phyloP scores from a whole-genome alignment of 352 stramenopile genomes.

The Peronospora farinosa region DNA sequence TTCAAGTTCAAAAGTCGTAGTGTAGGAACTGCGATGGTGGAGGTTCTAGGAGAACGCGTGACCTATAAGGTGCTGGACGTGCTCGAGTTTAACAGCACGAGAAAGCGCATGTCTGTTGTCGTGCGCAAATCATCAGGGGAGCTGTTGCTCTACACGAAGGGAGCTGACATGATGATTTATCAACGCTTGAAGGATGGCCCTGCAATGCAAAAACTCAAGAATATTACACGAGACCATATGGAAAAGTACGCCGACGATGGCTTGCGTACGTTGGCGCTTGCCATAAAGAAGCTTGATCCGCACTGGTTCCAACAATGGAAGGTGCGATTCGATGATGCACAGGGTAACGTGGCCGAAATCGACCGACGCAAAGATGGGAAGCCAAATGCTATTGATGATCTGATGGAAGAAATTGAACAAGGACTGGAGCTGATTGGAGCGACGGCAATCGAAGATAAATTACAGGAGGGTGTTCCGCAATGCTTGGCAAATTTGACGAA shows the following conservation, averaged over 20 bases:
- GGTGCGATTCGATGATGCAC: constrained; percentile 58
- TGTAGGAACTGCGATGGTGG: constrained; percentile 43
- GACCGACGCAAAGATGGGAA: constrained; percentile 78
- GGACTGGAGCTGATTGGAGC: constrained; percentile 80
- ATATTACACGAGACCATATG: constrained; percentile 69
- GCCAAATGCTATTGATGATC: constrained; percentile 62
- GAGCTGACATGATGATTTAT: constrained; percentile 92
- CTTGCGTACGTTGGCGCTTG: constrained; percentile 77
- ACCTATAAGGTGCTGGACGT: constrained; percentile 63
- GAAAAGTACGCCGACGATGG: constrained; percentile 80
- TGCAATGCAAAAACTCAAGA: constrained; percentile 43
- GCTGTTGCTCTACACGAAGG: constrained; percentile 77
- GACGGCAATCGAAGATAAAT: constrained; percentile 90
- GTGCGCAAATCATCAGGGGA: constrained; percentile 48
- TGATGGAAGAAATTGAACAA: constrained; percentile 81
- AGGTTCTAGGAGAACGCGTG: constrained; percentile 41
- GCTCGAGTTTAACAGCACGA: constrained; percentile 73
- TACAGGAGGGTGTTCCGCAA: constrained; percentile 87
- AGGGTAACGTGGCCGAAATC: constrained; percentile 60
- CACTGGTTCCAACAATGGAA: constrained; percentile 74
- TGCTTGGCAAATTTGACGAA: constrained; percentile 70
- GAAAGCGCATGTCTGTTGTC: constrained; percentile 75
- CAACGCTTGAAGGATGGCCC: constrained; percentile 55
- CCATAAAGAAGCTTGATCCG: constrained; percentile 60
- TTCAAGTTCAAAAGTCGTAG: constrained; percentile 64